Conservation (phyloP, 148 eudicot genomes). For the Bassia scoparia region DNA sequence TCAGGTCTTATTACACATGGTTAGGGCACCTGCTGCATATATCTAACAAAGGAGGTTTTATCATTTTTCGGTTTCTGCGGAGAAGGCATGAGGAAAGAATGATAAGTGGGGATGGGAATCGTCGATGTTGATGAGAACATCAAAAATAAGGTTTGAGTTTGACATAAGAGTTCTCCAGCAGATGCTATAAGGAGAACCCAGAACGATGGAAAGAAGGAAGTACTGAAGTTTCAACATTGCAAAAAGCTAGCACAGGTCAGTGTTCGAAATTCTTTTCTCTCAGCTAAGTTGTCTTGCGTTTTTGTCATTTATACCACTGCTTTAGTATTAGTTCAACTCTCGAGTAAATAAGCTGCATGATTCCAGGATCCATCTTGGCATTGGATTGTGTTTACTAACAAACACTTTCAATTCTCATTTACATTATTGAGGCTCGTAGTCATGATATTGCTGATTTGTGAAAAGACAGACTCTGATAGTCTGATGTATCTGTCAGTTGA, state of each 20-base stretch:
- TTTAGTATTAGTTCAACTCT: background rate
- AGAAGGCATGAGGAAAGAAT: constrained; percentile 45
- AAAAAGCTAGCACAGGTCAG: constrained; percentile 81
- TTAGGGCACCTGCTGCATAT: constrained; percentile 62
- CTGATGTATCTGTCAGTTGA: background rate
- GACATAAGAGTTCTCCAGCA: constrained; percentile 37
- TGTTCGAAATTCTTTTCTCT: constrained; percentile 3
- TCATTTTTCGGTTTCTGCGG: constrained; percentile 52
- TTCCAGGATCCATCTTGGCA: background rate
- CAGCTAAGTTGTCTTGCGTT: background rate
- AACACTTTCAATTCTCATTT: no score
- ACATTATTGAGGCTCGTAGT: background rate
- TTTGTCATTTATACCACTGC: background rate
- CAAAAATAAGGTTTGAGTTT: constrained; percentile 57
- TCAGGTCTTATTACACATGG: constrained; percentile 88
- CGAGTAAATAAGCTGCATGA: background rate
- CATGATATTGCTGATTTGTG: background rate
- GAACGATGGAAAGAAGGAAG: constrained; percentile 50
- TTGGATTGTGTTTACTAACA: background rate
- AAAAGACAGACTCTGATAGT: no score
- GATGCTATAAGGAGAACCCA: constrained; percentile 34
- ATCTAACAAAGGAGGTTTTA: constrained; percentile 42
- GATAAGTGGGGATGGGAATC: constrained; percentile 68
- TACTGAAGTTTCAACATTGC: constrained; percentile 77
- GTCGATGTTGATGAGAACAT: constrained; percentile 40